Base-by-base conservation (phyloP, 768 basidiomycete genomes). In the Hericium coralloides region DNA sequence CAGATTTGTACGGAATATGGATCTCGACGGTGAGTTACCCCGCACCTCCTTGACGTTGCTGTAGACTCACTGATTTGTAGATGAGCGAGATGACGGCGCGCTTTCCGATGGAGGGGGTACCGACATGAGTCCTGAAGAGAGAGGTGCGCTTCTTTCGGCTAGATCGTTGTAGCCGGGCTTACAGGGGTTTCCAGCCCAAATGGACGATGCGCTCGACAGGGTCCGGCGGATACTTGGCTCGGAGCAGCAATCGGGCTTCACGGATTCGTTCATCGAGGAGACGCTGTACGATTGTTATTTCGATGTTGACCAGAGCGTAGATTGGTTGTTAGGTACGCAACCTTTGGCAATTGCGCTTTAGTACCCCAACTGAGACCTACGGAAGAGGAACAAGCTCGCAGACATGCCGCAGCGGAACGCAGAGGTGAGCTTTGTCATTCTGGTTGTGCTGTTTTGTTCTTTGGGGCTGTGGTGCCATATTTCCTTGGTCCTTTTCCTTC, bases 221-320 rank as follows among this genome's bases (percentile, higher is more conserved):
- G 82, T 95, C 18, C 77, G 84, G 52, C 70, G 74, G 22, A 68
- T 89, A 17, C 71, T 98, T 26, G 93, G 92, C 6, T 70, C 77
- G 53, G 81, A 82, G 65, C 77, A 77, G 15, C 65, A 76, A 23
- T 85, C 85, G 36, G 87, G 84, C 7, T 71, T 95, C 48, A 76
- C 87, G 45, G 90, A 95, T 68, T 70, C 74, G 37, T 77, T 83
- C 52, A 88, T 99, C 67, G 81, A 79, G 65, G 87, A 92, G 60
- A 76, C 80, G 0, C 74, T 98, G 49, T 98, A 93, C 88, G 84
- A 98, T 64, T 82, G 74, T 64, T 89, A 89, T 69, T 98, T 95
- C 64, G 85, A 95, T 65, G 78, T 88, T 15, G 83, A 92, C 37
- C 79, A 84, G 68, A 83, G 89, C 17, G 71, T 95, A 10, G 73